Conservation (phyloP, 805 yeast genomes). For the Spathaspora sp. region DNA sequence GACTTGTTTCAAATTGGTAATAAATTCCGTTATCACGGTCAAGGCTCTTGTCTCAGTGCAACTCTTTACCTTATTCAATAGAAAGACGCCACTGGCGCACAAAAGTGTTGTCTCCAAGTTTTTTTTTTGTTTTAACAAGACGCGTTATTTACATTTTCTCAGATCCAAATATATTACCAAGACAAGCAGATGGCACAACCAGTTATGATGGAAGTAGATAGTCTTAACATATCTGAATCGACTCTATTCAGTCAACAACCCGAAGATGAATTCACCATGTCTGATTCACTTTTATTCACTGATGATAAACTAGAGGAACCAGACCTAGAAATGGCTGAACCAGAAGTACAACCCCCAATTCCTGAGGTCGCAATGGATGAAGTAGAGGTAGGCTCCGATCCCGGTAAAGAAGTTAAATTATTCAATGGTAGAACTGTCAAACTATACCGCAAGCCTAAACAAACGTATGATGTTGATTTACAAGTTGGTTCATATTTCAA, state of each 20-base stretch:
- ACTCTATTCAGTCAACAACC: background rate
- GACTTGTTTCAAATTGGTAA: too few species aligned
- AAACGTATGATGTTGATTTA: background rate
- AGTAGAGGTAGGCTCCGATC: background rate
- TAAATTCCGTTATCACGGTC: too few species aligned
- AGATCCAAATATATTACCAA: background rate
- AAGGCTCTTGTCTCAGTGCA: too few species aligned
- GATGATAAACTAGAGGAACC: background rate
- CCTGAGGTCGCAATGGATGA: background rate
- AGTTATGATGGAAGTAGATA: background rate
- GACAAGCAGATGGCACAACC: background rate
- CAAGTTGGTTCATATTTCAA: slow-evolving; percentile 11
- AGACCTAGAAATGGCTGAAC: background rate
- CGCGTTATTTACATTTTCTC: background rate
- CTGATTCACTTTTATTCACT: background rate
- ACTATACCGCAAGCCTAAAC: slow-evolving; percentile 9
- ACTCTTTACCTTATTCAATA: too few species aligned
- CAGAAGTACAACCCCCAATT: background rate
- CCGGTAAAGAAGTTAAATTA: slow-evolving; percentile 15
- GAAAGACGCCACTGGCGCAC: too few species aligned
- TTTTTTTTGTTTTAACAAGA: background rate
- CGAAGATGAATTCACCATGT: background rate
- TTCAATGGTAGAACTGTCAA: slow-evolving; percentile 15
- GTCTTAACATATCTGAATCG: background rate
- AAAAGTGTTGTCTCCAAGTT: too few species aligned